These are phyloP conservation scores for Globisporangium solare DNA, from an alignment of 352 stramenopile genomes.

Conservation along the genomic window DNA sequence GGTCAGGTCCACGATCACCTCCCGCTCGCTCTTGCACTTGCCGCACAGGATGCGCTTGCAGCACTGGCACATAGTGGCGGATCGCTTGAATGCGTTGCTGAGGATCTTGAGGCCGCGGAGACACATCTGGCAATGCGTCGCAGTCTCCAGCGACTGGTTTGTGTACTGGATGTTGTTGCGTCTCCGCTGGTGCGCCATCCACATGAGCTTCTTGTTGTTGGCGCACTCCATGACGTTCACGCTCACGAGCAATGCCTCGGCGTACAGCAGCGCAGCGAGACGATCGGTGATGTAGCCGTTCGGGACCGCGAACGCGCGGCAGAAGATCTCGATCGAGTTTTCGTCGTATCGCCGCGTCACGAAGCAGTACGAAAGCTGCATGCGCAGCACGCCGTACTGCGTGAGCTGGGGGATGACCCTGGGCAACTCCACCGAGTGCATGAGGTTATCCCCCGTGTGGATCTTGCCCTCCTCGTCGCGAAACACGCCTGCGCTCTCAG, in stretches of 20 bases:
- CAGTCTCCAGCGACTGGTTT: not conserved
- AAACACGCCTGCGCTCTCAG: constrained; percentile 10
- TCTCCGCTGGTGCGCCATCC: constrained; percentile 22
- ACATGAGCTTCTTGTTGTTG: constrained; percentile 33
- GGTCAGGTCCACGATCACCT: constrained; percentile 22
- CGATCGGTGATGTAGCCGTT: constrained; percentile 17
- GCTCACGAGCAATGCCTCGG: constrained; percentile 13
- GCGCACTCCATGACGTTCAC: constrained; percentile 21
- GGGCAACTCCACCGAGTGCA: constrained; percentile 14
- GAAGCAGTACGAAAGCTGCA: constrained; percentile 26
- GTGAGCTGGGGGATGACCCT: constrained; percentile 10
- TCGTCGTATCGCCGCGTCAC: constrained; percentile 18
- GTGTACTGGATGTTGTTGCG: constrained; percentile 3
- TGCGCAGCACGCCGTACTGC: constrained; percentile 17
- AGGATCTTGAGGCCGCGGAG: constrained; percentile 8
- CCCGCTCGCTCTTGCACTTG: constrained; percentile 19
- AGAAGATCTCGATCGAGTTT: constrained; percentile 24
- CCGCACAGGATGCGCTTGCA: constrained; percentile 18
- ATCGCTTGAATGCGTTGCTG: constrained; percentile 8
- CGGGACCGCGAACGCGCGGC: constrained; percentile 19
- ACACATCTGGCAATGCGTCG: constrained; percentile 16
- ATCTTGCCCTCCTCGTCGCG: constrained; percentile 3
- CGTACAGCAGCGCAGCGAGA: constrained; percentile 15
- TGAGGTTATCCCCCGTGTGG: constrained; percentile 8
- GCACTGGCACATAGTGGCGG: constrained; percentile 10